phyloP scores from a whole-genome alignment of 2,329 filamentous ascomycete genomes.

The Microthyrium microscopicum region DNA sequence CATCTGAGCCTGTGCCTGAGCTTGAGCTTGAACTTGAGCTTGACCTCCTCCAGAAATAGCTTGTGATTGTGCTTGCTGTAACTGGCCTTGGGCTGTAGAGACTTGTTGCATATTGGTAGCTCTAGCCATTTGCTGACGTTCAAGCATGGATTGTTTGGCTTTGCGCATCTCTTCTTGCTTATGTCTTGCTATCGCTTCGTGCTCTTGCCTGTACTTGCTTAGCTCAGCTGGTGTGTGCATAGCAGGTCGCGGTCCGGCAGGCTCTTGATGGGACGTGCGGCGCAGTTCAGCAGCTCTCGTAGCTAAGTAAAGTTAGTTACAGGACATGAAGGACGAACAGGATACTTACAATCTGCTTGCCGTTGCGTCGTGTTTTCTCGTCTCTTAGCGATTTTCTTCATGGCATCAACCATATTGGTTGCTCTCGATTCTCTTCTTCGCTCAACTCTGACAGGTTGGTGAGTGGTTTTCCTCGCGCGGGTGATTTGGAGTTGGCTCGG shows the following conservation, averaged over 20 bases:
- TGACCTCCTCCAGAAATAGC: no score
- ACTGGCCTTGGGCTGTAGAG: no score
- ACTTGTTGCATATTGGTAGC: no score
- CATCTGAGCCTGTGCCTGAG: no score
- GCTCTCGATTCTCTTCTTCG: conserved; percentile 74
- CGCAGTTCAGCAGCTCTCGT: conserved; percentile 56
- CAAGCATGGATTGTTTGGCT: conserved; percentile 2
- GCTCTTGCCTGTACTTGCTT: conserved; percentile 73
- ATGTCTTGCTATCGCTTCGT: conserved; percentile 47
- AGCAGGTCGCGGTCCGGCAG: conserved; percentile 39
- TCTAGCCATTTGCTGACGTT: conserved; percentile 2
- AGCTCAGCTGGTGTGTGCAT: conserved; percentile 77
- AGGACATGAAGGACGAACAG: conserved; percentile 4
- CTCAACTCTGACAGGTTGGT: conserved; percentile 67
- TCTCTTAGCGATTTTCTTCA: conserved; percentile 91
- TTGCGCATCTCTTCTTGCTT: conserved; percentile 22
- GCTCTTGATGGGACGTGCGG: conserved; percentile 50
- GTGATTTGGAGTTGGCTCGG: conserved; percentile 1
- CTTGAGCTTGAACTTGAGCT: no score
- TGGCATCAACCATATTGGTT: conserved; percentile 76
- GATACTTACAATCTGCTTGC: conserved; percentile 52
- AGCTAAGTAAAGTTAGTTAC: conserved; percentile 12
- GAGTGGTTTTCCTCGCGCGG: conserved; percentile 60
- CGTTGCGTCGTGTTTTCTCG: conserved; percentile 74
- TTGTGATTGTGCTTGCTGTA: no score